Conservation (phyloP, 2,329 filamentous ascomycete species). For the Botryotinia narcissicola region DNA sequence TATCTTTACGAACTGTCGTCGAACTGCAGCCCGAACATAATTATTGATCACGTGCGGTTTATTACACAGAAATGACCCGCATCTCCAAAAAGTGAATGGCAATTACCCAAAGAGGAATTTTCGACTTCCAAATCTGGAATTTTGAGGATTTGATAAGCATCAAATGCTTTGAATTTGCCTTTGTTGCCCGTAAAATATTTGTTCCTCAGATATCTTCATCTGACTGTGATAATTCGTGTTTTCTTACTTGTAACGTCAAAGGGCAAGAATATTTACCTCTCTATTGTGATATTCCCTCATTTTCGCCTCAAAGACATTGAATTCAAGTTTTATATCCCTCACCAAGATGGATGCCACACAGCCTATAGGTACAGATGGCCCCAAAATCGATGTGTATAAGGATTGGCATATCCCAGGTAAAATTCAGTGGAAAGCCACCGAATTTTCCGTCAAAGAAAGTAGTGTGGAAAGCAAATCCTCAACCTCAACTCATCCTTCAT, state of each 20-base stretch:
- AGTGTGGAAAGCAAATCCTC: not conserved
- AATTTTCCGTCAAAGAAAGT: not conserved
- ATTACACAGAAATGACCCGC: not conserved
- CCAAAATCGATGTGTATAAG: not conserved
- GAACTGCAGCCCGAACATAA: not conserved
- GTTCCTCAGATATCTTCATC: not conserved
- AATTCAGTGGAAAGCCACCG: not conserved
- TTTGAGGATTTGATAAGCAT: not conserved
- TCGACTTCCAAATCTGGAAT: not conserved
- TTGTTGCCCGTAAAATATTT: not conserved
- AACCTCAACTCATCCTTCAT: not conserved
- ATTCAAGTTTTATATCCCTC: conserved; percentile 10
- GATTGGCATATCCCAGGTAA: conserved; percentile 5
- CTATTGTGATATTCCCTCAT: not conserved
- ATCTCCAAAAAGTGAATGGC: not conserved
- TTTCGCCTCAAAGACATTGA: not conserved
- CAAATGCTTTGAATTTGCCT: not conserved
- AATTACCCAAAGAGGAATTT: not conserved
- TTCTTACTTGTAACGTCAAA: not conserved
- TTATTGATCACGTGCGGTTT: not conserved
- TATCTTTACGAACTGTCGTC: not conserved
- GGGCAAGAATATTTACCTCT: not conserved
- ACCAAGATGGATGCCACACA: not conserved
- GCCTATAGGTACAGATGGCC: not conserved
- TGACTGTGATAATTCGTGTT: not conserved